These are phyloP conservation scores for Globisporangium paroecandrum DNA, from an alignment of 352 stramenopile species.

Conservation along the genomic window DNA sequence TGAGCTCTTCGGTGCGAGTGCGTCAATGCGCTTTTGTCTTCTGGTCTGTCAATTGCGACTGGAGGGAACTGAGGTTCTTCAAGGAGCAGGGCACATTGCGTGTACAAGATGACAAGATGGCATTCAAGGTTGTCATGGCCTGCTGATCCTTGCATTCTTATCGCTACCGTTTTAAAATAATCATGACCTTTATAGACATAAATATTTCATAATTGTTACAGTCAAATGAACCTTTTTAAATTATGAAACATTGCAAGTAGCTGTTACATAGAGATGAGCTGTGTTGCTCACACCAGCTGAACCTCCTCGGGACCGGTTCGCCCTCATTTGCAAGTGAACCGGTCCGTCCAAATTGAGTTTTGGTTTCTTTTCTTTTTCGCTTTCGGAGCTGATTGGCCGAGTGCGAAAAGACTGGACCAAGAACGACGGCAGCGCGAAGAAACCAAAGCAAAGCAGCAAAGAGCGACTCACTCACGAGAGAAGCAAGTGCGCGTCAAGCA, in stretches of 20 bases:
- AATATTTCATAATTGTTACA: background rate
- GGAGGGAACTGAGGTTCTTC: constrained; percentile 5
- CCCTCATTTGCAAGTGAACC: background rate
- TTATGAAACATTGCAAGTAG: background rate
- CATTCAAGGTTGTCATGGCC: background rate
- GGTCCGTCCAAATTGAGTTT: background rate
- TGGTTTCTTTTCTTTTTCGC: background rate
- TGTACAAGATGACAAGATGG: background rate
- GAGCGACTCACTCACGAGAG: constrained; percentile 2
- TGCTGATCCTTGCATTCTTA: constrained; percentile 1
- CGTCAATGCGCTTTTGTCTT: constrained; percentile 5
- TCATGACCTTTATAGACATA: background rate
- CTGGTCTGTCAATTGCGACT: background rate
- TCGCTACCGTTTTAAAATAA: background rate
- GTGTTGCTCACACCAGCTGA: background rate
- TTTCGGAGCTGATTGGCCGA: constrained; percentile 3
- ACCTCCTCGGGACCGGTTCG: background rate
- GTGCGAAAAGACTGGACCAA: constrained; percentile 9
- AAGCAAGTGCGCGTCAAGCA: background rate
- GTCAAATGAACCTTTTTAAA: background rate
- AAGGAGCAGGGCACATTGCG: constrained; percentile 4
- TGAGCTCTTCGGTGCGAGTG: background rate
- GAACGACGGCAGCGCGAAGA: background rate
- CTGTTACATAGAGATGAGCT: background rate
- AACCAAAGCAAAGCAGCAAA: background rate